Base-by-base conservation (phyloP, 257 asterid genomes). In the Petunia secreta region DNA sequence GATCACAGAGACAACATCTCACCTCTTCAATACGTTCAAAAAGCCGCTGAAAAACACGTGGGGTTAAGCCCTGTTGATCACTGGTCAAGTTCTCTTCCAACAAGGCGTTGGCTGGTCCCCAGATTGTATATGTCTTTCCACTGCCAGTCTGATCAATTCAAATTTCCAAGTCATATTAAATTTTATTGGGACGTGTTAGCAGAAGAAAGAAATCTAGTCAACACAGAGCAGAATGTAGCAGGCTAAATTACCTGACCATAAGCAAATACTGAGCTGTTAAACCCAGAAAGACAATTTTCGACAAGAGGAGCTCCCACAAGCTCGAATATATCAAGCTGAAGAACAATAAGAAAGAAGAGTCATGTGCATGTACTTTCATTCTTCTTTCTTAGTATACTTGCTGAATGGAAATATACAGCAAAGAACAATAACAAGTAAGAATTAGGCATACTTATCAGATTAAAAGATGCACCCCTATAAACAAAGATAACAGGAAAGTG, bases 231-330 rank as follows among this genome's bases (percentile, higher is more conserved):
- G 46, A 46, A 50, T 52, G 8, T 3, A 6, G 74, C 6, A 65
- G 44, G 62, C 40, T 75, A 53, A 66, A 14, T 6, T 81, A 96
- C 99, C 98, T 94, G 99, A 36, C 99, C 99, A 73, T 92, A 94
- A 8, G 99, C 99, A 91, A 96, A 96, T 79, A 92, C 99, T 1
- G 99, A 96, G 87, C 98, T 94, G 82, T 96, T 96, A 77, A 96
- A 96, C 39, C 99, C 99, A 80, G 98, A 92, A 39, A 96, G 94
- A 82, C 99, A 96, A 85, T 94, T 94, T 84, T 96, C 99, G 52
- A 96, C 89, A 37, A 96, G 89, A 9, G 99, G 98, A 83, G 94
- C 98, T 69, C 99, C 99, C 74, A 92, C 88, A 39, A 90, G 95
- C 86, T 96, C 91, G 74, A 92, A 96, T 88, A 96, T 92, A 83